phyloP scores from a whole-genome alignment of 228 moss, liverwort and hornwort genomes.

The Sphagnum magellanicum region DNA sequence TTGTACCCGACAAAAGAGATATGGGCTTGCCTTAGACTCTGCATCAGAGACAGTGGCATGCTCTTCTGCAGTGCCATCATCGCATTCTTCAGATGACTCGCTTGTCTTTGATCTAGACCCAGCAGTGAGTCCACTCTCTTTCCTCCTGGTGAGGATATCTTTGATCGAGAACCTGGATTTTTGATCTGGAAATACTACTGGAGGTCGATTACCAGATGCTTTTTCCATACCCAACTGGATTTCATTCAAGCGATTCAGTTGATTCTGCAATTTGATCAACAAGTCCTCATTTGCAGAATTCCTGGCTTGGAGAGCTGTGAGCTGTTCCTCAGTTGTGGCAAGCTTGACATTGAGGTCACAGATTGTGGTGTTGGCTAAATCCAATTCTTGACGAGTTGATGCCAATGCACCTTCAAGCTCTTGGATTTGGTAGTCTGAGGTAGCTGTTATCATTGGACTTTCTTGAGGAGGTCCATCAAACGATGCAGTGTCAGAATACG shows the following conservation, averaged over 20 bases:
- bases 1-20: background rate
- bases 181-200: slow-evolving; percentile 3
- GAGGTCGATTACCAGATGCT: slow-evolving; percentile 10
- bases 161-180: slow-evolving; percentile 39
- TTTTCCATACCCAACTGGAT: slow-evolving; percentile 24
- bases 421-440: slow-evolving; percentile 9
- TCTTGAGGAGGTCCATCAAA: slow-evolving; percentile 8
- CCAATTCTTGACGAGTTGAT: slow-evolving; percentile 22
- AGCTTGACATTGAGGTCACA: slow-evolving; percentile 50
- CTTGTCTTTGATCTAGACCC: slow-evolving; percentile 26
- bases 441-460: background rate
- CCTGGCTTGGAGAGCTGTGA: slow-evolving; percentile 43
- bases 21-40: slow-evolving; percentile 46
- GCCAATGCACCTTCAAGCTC: slow-evolving; percentile 33
- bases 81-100: slow-evolving; percentile 46
- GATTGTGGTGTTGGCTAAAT: slow-evolving; percentile 40
- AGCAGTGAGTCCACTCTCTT: slow-evolving; percentile 11
- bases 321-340: slow-evolving; percentile 40
- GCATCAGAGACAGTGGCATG: slow-evolving; percentile 68
- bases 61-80: slow-evolving; percentile 43
- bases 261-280: slow-evolving; percentile 52
- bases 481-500: slow-evolving; percentile 6
- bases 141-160: background rate
- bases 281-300: slow-evolving; percentile 61
- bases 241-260: slow-evolving; percentile 50